phyloP scores from a whole-genome alignment of 1,284 basidiomycete genomes.

The Amylostereum areolatum region DNA sequence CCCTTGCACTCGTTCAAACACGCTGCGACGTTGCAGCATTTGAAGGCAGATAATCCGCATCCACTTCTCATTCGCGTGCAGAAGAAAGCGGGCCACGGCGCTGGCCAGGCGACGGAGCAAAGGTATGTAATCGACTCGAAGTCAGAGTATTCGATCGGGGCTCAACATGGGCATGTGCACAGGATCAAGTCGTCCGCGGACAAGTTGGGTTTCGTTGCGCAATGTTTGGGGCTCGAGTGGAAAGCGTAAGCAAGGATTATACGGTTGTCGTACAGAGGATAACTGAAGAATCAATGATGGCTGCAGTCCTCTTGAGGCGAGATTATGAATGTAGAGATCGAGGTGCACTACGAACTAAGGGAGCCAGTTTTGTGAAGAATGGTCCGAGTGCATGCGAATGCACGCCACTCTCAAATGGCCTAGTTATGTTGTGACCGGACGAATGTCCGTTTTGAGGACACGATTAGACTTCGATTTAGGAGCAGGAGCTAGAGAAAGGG shows the following conservation, averaged over 20 bases:
- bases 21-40: slow-evolving; percentile 67
- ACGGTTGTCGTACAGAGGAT: too few relatives aligned
- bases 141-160: too few relatives aligned
- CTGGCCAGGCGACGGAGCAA: slow-evolving; percentile 74
- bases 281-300: too few relatives aligned
- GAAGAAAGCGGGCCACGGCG: slow-evolving; percentile 76
- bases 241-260: slow-evolving; percentile 8
- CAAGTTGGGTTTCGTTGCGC: slow-evolving; percentile 70
- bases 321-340: too few relatives aligned
- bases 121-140: slow-evolving; percentile 32
- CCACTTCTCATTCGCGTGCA: slow-evolving; percentile 74
- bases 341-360: too few relatives aligned
- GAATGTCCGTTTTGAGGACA: slow-evolving; percentile 70
- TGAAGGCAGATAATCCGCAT: slow-evolving; percentile 54
- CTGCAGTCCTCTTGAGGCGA: too few relatives aligned
- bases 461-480: slow-evolving; percentile 73
- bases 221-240: slow-evolving; percentile 51
- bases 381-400: too few relatives aligned
- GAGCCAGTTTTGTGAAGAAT: too few relatives aligned
- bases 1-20: slow-evolving; percentile 81
- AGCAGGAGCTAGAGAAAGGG: slow-evolving; percentile 52
- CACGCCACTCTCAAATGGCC: too few relatives aligned
- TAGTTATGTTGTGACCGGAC: not conserved
- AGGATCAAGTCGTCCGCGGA: slow-evolving; percentile 74
- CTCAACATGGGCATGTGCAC: slow-evolving; percentile 3